These are phyloP conservation scores for Aspergillus novoparasiticus DNA, from an alignment of 2,329 filamentous ascomycete species.

Conservation along the genomic window DNA sequence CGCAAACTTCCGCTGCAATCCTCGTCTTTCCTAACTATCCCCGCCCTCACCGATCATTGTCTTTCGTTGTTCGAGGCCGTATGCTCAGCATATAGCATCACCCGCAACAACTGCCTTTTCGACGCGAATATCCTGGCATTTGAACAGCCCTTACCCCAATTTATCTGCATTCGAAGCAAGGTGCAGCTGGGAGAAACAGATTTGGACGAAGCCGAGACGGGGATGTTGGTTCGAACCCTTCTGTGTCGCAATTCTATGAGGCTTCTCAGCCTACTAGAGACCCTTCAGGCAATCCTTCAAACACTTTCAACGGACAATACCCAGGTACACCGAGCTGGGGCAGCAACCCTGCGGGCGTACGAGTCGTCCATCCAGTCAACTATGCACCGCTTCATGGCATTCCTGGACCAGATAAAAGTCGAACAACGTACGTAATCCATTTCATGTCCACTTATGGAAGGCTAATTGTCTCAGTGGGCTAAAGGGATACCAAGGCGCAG, in stretches of 20 bases:
- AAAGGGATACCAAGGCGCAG: background rate
- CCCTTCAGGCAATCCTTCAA: conserved; percentile 17
- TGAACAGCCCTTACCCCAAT: conserved; percentile 24
- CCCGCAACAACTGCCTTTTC: conserved; percentile 24
- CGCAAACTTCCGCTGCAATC: conserved; percentile 20
- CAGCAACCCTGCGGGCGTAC: conserved; percentile 17
- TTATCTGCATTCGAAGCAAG: conserved; percentile 31
- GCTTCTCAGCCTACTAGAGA: conserved; percentile 27
- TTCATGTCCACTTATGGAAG: background rate
- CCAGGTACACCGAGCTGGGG: conserved; percentile 14
- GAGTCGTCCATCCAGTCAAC: conserved; percentile 26
- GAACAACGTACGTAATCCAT: conserved; percentile 15
- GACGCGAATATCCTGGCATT: conserved; percentile 24
- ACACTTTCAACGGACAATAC: conserved; percentile 16
- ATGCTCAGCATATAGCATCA: conserved; percentile 29
- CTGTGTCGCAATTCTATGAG: conserved; percentile 24
- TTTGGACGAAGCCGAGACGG: conserved; percentile 28
- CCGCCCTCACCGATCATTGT: conserved; percentile 40
- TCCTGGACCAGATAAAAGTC: conserved; percentile 29
- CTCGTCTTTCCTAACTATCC: conserved; percentile 40
- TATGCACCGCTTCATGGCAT: conserved; percentile 23
- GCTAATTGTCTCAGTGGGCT: conserved; percentile 1
- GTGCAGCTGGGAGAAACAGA: conserved; percentile 29
- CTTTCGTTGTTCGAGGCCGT: conserved; percentile 30
- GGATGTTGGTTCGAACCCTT: conserved; percentile 26